phyloP scores from a whole-genome alignment of 208 protist species.

The Willaertia magna region DNA sequence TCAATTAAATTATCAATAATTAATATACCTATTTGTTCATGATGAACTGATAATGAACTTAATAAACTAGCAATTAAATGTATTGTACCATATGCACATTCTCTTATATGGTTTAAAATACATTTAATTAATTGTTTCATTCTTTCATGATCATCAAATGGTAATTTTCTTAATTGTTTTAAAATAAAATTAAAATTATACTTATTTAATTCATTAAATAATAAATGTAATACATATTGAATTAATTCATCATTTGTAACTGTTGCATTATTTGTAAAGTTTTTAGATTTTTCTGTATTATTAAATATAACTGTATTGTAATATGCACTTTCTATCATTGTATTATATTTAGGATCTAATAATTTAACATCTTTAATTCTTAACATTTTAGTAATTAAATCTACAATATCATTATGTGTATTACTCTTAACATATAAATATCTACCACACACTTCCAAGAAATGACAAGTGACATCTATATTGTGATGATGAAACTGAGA shows the following conservation, averaged over 20 bases:
- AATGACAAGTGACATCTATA: conserved; percentile 46
- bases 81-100: not conserved
- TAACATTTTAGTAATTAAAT: conserved; percentile 39
- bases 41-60: not conserved
- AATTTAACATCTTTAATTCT: conserved; percentile 35
- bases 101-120: not conserved
- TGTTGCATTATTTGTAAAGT: not conserved
- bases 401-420: conserved; percentile 31
- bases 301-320: conserved; percentile 12
- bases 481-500: conserved; percentile 51
- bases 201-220: not conserved
- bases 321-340: conserved; percentile 36
- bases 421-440: conserved; percentile 38
- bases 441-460: conserved; percentile 43
- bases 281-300: not conserved
- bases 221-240: not conserved
- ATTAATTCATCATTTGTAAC: not conserved
- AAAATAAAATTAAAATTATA: not conserved
- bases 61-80: not conserved
- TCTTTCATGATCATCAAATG: not conserved
- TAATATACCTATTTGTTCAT: not conserved
- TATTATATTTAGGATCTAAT: conserved; percentile 23
- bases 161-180: not conserved
- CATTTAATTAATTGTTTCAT: not conserved
- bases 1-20: not conserved